These are phyloP conservation scores for Iris macrosiphon DNA, from an alignment of 106 monocot species.

Conservation along the genomic window DNA sequence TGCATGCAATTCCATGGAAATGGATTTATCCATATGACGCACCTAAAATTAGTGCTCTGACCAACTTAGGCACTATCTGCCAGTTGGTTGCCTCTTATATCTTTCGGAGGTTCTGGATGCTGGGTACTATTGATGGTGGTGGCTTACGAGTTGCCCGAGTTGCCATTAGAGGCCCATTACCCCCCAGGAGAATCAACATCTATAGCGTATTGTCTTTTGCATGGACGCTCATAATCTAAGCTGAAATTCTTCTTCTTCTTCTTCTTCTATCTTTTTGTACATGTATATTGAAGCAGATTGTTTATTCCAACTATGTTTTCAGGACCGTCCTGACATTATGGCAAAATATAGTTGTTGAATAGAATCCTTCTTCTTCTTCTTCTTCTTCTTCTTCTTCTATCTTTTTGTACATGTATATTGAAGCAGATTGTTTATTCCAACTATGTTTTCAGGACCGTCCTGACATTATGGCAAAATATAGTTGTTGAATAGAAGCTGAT, in stretches of 20 bases:
- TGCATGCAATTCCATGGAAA: no score
- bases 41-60: neutral
- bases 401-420: no score
- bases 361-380: no score
- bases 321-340: slow-evolving; percentile 99
- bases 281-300: slow-evolving; percentile 3
- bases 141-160: neutral
- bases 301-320: slow-evolving; percentile 2
- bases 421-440: no score
- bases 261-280: no score
- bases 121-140: neutral
- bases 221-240: no score
- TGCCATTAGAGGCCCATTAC: no score
- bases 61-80: neutral
- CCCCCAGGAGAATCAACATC: no score
- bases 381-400: no score
- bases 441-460: slow-evolving; percentile 71
- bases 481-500: slow-evolving; percentile 92
- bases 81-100: neutral
- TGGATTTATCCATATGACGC: neutral
- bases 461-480: slow-evolving; percentile 95
- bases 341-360: slow-evolving; percentile 90
- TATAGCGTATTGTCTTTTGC: no score
- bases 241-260: no score
- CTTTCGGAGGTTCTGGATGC: no score